phyloP scores from a whole-genome alignment of 306 rosid genomes.

The Trifolium pratense region DNA sequence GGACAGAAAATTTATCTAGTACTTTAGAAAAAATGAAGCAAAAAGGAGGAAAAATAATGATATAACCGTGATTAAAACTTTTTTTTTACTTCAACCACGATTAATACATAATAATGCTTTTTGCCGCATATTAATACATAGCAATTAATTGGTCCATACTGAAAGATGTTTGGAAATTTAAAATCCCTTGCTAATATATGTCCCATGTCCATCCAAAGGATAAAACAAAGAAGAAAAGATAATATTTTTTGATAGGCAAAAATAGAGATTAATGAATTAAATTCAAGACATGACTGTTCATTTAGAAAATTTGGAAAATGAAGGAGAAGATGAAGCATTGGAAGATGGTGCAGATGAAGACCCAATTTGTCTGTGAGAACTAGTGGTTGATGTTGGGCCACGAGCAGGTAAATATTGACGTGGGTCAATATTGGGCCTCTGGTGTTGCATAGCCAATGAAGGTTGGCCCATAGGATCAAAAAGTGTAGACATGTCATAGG shows the following conservation, averaged over 20 bases:
- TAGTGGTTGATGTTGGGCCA: slow-evolving; percentile 34
- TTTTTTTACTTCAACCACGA: neutral
- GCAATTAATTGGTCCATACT: slow-evolving; percentile 38
- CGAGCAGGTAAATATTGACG: slow-evolving; percentile 47
- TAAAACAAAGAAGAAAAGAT: neutral
- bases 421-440: slow-evolving; percentile 49
- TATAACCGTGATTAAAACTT: neutral
- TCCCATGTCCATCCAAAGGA: slow-evolving; percentile 28
- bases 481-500: slow-evolving; percentile 65
- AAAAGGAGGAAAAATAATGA: neutral
- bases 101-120: slow-evolving; percentile 22
- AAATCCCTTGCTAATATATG: slow-evolving; percentile 29
- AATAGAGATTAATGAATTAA: slow-evolving; percentile 15
- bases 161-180: slow-evolving; percentile 28
- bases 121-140: slow-evolving; percentile 18
- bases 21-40: neutral
- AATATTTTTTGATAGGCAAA: too few species aligned
- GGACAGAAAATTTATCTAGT: neutral
- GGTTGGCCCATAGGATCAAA: slow-evolving; percentile 68
- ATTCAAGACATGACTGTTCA: slow-evolving; percentile 39
- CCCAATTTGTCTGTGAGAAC: slow-evolving; percentile 51
- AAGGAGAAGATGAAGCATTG: slow-evolving; percentile 50
- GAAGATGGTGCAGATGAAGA: slow-evolving; percentile 50
- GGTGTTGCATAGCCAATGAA: slow-evolving; percentile 66
- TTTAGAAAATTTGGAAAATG: slow-evolving; percentile 55